Conservation (phyloP, 1,284 basidiomycete genomes). For the Ustilago xerochloae region DNA sequence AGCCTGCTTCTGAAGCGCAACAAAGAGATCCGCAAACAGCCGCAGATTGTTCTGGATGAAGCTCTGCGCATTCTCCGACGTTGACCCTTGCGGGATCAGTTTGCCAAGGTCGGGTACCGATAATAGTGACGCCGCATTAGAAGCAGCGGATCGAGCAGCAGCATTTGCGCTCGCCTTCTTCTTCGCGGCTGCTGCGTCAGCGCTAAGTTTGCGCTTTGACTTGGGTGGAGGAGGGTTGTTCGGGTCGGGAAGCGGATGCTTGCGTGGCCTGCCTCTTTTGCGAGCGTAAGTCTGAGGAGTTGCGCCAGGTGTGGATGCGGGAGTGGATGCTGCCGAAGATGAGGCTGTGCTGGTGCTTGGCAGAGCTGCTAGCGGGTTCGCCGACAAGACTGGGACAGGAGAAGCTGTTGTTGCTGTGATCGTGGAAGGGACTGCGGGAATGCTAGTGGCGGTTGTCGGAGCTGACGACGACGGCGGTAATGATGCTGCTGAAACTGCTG, state of each 20-base stretch:
- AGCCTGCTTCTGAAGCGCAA: conserved; percentile 49
- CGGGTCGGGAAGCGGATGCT: conserved; percentile 43
- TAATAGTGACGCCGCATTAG: conserved; percentile 23
- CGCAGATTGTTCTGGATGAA: conserved; percentile 45
- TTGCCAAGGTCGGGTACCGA: conserved; percentile 46
- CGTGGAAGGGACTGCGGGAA: too few relatives aligned
- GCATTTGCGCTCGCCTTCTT: conserved; percentile 19
- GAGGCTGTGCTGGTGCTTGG: neutral
- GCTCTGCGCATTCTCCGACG: conserved; percentile 33
- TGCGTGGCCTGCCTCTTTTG: conserved; percentile 40
- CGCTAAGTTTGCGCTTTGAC: conserved; percentile 31
- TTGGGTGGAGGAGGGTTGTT: conserved; percentile 20
- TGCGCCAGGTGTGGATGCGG: conserved; percentile 28
- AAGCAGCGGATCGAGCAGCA: conserved; percentile 34
- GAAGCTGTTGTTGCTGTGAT: too few relatives aligned
- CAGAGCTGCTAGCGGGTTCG: too few relatives aligned
- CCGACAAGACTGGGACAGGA: too few relatives aligned
- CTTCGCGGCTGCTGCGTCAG: conserved; percentile 19
- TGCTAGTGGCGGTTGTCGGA: neutral
- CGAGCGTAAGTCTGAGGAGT: conserved; percentile 29
- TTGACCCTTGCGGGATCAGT: conserved; percentile 41
- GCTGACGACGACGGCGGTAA: neutral
- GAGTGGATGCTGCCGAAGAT: conserved; percentile 31
- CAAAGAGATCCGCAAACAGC: conserved; percentile 48
- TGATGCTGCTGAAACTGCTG: neutral